These are phyloP conservation scores for Lactifluus subvellereus DNA, from an alignment of 768 basidiomycete genomes.

Conservation along the genomic window DNA sequence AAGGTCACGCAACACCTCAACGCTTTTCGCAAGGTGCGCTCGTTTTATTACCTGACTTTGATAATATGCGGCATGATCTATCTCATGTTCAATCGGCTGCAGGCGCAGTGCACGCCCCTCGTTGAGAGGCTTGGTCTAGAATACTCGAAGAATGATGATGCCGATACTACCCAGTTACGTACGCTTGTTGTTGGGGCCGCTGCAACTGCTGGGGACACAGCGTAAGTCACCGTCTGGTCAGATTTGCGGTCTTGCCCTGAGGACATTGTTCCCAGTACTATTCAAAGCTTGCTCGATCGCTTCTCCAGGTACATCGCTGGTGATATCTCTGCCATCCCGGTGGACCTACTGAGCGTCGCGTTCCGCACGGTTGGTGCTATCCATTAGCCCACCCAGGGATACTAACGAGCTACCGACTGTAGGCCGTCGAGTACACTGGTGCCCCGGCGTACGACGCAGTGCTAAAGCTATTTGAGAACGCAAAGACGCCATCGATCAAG, in stretches of 20 bases:
- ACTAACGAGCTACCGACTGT: constrained; percentile 10
- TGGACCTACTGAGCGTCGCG: constrained; percentile 62
- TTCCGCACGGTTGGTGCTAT: constrained; percentile 43
- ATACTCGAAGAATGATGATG: constrained; percentile 55
- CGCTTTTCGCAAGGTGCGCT: constrained; percentile 51
- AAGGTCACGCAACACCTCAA: constrained; percentile 49
- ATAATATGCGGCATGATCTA: not conserved
- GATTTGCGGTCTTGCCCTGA: constrained; percentile 15
- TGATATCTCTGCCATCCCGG: constrained; percentile 73
- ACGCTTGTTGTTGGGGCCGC: constrained; percentile 59
- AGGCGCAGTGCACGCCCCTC: constrained; percentile 69
- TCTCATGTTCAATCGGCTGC: not conserved
- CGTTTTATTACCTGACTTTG: not conserved
- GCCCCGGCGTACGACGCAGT: constrained; percentile 67
- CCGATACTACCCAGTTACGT: constrained; percentile 65
- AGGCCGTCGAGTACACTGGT: constrained; percentile 75
- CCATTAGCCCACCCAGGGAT: not conserved
- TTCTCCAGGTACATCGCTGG: constrained; percentile 66
- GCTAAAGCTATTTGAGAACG: constrained; percentile 60
- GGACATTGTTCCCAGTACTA: constrained; percentile 45
- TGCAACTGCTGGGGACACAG: constrained; percentile 41
- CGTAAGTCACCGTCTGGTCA: constrained; percentile 27
- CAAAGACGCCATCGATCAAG: constrained; percentile 67
- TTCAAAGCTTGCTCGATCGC: constrained; percentile 62
- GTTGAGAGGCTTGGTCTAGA: constrained; percentile 77